These are phyloP conservation scores for Pythium phragmitis DNA, from an alignment of 352 stramenopile species.

Conservation along the genomic window DNA sequence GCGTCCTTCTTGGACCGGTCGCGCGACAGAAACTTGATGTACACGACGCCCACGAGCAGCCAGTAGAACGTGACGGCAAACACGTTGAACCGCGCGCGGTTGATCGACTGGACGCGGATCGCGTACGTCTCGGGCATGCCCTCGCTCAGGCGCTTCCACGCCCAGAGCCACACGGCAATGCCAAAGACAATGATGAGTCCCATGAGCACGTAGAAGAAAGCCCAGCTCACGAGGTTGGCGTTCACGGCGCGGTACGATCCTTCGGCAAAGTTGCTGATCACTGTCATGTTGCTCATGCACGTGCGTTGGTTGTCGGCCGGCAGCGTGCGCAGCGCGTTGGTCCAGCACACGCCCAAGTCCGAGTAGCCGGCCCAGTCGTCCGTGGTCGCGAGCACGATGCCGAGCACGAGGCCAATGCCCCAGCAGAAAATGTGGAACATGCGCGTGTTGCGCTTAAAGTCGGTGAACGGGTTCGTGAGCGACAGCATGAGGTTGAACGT, in stretches of 20 bases:
- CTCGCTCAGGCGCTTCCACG: slow-evolving; percentile 83
- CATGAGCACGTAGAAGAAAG: slow-evolving; percentile 90
- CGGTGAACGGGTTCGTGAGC: slow-evolving; percentile 89
- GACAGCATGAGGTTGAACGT: slow-evolving; percentile 86
- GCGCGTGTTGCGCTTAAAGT: slow-evolving; percentile 86
- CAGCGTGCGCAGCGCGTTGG: slow-evolving; percentile 76
- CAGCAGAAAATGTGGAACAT: slow-evolving; percentile 88
- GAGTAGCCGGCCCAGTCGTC: slow-evolving; percentile 84
- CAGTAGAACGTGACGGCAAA: slow-evolving; percentile 88
- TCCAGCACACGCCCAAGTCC: slow-evolving; percentile 86
- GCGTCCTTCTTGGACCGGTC: slow-evolving; percentile 53
- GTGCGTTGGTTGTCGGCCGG: slow-evolving; percentile 27
- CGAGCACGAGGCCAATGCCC: slow-evolving; percentile 57
- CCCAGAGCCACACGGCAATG: slow-evolving; percentile 84
- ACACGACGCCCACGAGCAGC: slow-evolving; percentile 77
- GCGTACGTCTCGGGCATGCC: slow-evolving; percentile 88
- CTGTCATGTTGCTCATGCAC: slow-evolving; percentile 35
- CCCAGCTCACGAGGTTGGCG: slow-evolving; percentile 85
- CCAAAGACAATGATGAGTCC: slow-evolving; percentile 75
- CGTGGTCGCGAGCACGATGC: slow-evolving; percentile 66
- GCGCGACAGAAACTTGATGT: slow-evolving; percentile 74
- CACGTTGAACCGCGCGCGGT: slow-evolving; percentile 86
- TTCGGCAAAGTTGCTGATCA: slow-evolving; percentile 65
- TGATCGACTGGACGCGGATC: slow-evolving; percentile 84
- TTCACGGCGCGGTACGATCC: slow-evolving; percentile 70